Evolutionary conservation across 345 rosid species (phyloP).

Genomic region (Bruguiera gymnorhiza): DNA sequence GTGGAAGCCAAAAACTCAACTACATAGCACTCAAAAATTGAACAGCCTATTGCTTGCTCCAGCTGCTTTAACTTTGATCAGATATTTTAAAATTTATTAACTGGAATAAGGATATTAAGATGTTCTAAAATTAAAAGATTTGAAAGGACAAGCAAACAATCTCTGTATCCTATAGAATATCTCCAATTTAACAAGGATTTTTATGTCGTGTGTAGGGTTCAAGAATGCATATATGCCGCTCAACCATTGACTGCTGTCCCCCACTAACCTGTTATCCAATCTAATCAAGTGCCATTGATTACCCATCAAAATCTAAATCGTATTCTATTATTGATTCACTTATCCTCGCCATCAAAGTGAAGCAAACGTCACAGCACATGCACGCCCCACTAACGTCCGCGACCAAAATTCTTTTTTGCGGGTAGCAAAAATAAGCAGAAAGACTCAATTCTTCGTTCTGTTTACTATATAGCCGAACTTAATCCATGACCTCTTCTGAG

Average conservation of each 20-base stretch:
- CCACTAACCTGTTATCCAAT: constrained; percentile 5
- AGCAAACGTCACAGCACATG: constrained; percentile 12
- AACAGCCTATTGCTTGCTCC: too few relatives aligned
- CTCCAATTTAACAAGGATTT: too few relatives aligned
- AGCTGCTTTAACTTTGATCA: too few relatives aligned
- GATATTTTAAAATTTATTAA: too few relatives aligned
- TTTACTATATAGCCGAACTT: background rate
- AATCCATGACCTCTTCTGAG: background rate
- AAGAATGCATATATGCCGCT: constrained; percentile 10
- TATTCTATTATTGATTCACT: background rate
- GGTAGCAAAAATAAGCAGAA: background rate
- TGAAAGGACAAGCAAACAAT: too few relatives aligned
- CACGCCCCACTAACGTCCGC: constrained; percentile 10
- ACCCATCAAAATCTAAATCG: background rate
- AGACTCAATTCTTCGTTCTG: background rate
- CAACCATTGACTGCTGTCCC: constrained; percentile 14
- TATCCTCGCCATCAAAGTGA: background rate
- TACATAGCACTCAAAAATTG: too few relatives aligned
- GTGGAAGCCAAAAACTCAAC: too few relatives aligned
- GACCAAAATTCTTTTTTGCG: background rate
- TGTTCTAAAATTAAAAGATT: too few relatives aligned
- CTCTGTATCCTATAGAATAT: too few relatives aligned
- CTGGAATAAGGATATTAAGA: too few relatives aligned
- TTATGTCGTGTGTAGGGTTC: background rate
- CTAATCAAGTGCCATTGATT: background rate